Conservation (phyloP, 2,329 filamentous ascomycete species). For the Arachnopeziza araneosa region DNA sequence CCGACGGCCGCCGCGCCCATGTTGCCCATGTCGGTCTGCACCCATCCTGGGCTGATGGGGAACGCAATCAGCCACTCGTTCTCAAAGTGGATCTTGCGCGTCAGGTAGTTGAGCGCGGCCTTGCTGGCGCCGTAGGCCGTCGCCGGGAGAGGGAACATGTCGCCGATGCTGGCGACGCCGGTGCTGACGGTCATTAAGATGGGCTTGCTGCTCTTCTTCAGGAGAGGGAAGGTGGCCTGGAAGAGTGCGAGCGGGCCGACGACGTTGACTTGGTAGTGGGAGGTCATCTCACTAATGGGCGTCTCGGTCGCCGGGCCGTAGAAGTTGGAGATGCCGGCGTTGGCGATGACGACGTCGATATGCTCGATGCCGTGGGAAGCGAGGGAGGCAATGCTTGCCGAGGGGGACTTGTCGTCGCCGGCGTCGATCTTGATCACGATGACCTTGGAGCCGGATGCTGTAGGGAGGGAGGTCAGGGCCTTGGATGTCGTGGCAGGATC, state of each 20-base stretch:
- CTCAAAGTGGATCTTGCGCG: constrained; percentile 33
- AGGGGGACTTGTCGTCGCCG: neutral
- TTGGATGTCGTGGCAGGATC: neutral
- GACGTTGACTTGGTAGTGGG: constrained; percentile 39
- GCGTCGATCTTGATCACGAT: neutral
- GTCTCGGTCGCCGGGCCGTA: constrained; percentile 31
- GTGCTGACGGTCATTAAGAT: constrained; percentile 34
- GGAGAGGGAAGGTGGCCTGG: constrained; percentile 38
- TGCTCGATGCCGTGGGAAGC: neutral
- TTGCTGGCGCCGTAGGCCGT: constrained; percentile 40
- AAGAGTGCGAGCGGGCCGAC: constrained; percentile 38
- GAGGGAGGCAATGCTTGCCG: neutral
- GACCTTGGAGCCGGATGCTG: neutral
- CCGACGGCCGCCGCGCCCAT: constrained; percentile 25
- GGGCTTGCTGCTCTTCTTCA: constrained; percentile 14
- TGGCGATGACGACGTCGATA: constrained; percentile 50
- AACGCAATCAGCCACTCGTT: constrained; percentile 32
- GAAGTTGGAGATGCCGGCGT: constrained; percentile 39
- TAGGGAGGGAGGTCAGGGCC: neutral
- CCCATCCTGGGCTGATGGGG: constrained; percentile 24
- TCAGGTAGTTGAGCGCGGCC: constrained; percentile 30
- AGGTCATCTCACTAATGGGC: constrained; percentile 33
- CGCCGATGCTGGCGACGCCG: constrained; percentile 17
- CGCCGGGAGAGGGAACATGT: constrained; percentile 2
- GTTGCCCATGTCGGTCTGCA: constrained; percentile 38